Evolutionary conservation across 257 asterid genomes (phyloP), one percentile per base, ranked within the genome.

Genomic region (Solanum chmielewskii): DNA sequence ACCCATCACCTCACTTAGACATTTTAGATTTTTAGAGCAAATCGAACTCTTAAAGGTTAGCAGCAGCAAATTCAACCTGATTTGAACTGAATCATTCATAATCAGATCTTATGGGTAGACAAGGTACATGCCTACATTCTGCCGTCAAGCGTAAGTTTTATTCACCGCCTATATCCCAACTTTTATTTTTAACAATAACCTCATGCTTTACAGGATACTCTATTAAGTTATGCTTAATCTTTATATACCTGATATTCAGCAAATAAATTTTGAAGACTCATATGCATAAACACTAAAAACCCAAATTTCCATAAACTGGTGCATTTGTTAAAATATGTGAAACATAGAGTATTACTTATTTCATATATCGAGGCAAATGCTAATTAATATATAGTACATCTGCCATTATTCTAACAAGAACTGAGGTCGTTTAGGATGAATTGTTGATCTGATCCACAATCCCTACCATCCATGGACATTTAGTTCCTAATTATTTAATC

Each of bases 51-150:
- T 33, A 3, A 33, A 33, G 35, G 35, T 33, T 33, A 33, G 35
- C 35, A 33, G 1, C 35, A 33, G 1, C 35, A 33, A 33, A 33
- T 33, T 33, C 35, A 33, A 33, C 35, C 35, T 0, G 35, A 33
- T 33, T 33, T 33, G 62, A 77, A 77, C 60, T 44, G 13, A 39
- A 39, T 39, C 42, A 39, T 39, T 39, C 8, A 9, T 39, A 2
- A 39, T 39, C 42, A 7, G 42, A 71, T 88, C 20, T 74, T n/a
- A 85, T 88, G 92, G 85, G 45, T 5, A 86, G 88, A 87, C 70
- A 78, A 56, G 90, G 92, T 21, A 88, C 87, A 27, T 88, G 92
- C 71, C 14, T 4, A 69, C 89, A 90, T 35, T 88, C 90, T 78
- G 87, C 87, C 74, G 73, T 88, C 15, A 69, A 29, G 7, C n/a